Conservation (phyloP, 129 eudicot genomes). For the Ambrosia artemisiifolia region DNA sequence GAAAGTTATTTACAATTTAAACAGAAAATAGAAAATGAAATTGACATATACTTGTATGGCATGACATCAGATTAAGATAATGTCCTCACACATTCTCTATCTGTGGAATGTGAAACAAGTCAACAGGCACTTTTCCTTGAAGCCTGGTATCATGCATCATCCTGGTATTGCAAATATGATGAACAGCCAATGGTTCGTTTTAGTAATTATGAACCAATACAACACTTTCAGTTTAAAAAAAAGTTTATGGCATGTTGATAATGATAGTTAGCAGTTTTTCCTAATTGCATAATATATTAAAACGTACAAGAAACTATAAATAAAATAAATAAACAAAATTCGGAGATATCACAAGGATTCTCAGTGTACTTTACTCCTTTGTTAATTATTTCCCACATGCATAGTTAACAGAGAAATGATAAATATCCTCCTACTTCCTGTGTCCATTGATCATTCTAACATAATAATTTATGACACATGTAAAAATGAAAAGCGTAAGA, state of each 20-base stretch:
- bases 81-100: slow-evolving; percentile 62
- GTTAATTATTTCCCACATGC: neutral
- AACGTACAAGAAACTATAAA: no score
- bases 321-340: no score
- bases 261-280: no score
- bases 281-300: no score
- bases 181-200: neutral
- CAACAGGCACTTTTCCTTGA: slow-evolving; percentile 55
- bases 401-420: no score
- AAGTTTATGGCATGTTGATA: neutral
- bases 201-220: neutral
- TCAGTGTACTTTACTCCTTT: no score
- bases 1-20: neutral
- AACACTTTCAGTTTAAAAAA: neutral
- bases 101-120: slow-evolving; percentile 51
- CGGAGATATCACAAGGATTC: no score
- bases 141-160: slow-evolving; percentile 48
- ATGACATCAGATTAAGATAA: neutral
- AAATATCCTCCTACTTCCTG: neutral
- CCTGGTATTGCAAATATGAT: slow-evolving; percentile 34
- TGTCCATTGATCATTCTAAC: neutral
- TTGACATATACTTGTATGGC: neutral
- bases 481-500: no score
- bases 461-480: no score
- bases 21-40: slow-evolving; percentile 1